phyloP scores from a whole-genome alignment of 116 monocot species.

The Posidonia oceanica region DNA sequence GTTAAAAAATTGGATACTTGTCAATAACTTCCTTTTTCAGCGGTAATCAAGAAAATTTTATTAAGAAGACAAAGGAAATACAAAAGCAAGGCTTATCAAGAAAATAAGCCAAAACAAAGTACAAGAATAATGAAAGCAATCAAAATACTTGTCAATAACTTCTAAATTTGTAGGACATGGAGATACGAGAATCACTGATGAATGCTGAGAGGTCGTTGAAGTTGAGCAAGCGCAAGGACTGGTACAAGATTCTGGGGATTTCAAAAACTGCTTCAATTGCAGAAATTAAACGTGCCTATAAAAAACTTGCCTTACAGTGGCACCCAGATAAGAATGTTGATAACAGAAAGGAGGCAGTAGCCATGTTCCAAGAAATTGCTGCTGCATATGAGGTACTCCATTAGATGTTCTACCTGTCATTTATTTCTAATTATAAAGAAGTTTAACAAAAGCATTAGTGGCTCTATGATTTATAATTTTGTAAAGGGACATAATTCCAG shows the following conservation, averaged over 20 bases:
- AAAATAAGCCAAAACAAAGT: too few species aligned
- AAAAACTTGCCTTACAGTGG: slow-evolving; percentile 97
- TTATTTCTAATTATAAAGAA: too few species aligned
- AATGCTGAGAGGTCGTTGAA: slow-evolving; percentile 88
- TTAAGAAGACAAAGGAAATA: too few species aligned
- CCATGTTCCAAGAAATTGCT: slow-evolving; percentile 83
- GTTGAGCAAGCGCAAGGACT: slow-evolving; percentile 88
- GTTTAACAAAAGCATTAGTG: too few species aligned
- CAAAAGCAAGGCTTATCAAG: too few species aligned
- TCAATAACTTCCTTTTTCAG: background rate
- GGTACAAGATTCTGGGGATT: slow-evolving; percentile 88
- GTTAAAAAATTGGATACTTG: background rate
- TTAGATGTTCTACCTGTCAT: background rate
- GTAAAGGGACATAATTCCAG: too few species aligned
- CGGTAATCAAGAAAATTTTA: too few species aligned
- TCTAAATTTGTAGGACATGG: slow-evolving; percentile 47
- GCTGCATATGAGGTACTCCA: slow-evolving; percentile 87
- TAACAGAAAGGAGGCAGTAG: slow-evolving; percentile 86
- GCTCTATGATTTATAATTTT: too few species aligned
- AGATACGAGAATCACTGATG: slow-evolving; percentile 73
- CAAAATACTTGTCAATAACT: background rate
- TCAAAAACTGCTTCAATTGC: slow-evolving; percentile 77
- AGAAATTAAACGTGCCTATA: slow-evolving; percentile 93
- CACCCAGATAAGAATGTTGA: slow-evolving; percentile 98
- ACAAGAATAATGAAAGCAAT: too few species aligned